Evolutionary conservation across 257 asterid genomes (phyloP), one percentile per base, ranked within the genome.

Genomic region (Lithospermum erythrorhizon): DNA sequence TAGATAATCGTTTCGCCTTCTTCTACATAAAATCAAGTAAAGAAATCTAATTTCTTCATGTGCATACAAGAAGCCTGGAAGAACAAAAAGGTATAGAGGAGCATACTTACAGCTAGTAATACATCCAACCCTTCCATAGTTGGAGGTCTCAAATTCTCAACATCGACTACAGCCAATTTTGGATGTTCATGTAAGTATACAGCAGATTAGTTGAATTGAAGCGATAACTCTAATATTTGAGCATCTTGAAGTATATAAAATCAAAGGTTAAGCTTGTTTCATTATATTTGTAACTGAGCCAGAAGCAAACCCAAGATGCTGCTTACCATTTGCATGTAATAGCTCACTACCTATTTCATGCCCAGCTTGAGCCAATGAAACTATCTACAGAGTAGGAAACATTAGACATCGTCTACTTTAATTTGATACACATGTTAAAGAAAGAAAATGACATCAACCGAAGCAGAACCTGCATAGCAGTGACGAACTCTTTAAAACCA

Each of bases 331-430:
- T 32, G 91, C 80, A 69, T 68, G 66, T 67, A 87, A 59, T 24
- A 78, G 70, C 74, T 84, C 91, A 61, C 68, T 68, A 23, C 80
- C 72, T 61, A 84, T 67, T 18, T 78, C 58, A 75, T 77, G 82
- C 58, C 98, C 98, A 70, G 89, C 83, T 83, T 93, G 98, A 53
- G 83, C 95, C 83, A 86, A 68, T n/a, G 98, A 73, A 65, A 93
- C 79, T 70, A 93, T 67, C 57, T 13, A 57, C 62, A 59, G 58
- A 13, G 61, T 60, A 65, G 77, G 51, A 79, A 72, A 75, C 53
- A 32, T 73, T 66, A 20, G 35, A 65, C 61, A 63, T 79, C 53
- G 78, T 72, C 75, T 54, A 30, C 75, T 67, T 20, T 48, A 53
- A 3, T 51, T 52, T 48, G 23, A 65, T 60, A 61, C 29, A 16